Conservation (phyloP, 352 stramenopile species). For the Thalassiosira livingstoniorum region DNA sequence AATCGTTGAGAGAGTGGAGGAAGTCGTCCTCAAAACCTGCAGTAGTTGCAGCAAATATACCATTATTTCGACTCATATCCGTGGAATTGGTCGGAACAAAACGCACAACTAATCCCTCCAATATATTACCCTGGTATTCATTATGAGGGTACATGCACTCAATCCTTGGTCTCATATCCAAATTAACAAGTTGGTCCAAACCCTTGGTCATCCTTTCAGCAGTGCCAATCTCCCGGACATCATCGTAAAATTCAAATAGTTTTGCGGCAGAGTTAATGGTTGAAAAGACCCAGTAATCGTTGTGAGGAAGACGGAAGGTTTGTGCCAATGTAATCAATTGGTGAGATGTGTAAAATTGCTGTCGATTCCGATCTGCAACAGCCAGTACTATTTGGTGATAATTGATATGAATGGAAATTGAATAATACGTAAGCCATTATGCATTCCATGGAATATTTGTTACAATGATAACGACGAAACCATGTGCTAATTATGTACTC, state of each 20-base stretch:
- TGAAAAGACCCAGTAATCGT: slow-evolving; percentile 82
- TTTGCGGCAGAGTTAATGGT: slow-evolving; percentile 30
- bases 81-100: slow-evolving; percentile 58
- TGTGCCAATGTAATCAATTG: slow-evolving; percentile 77
- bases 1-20: slow-evolving; percentile 13
- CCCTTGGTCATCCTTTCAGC: slow-evolving; percentile 56
- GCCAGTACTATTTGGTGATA: slow-evolving; percentile 82
- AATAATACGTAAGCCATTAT: no score
- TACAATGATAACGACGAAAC: background rate
- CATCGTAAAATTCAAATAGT: slow-evolving; percentile 77
- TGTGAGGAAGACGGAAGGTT: slow-evolving; percentile 79
- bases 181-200: slow-evolving; percentile 55
- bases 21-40: background rate
- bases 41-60: background rate
- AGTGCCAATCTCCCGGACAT: slow-evolving; percentile 68
- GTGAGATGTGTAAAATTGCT: slow-evolving; percentile 71
- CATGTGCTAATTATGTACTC: background rate
- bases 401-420: no score
- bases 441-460: no score
- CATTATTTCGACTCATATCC: background rate
- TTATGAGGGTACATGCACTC: slow-evolving; percentile 74
- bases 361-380: slow-evolving; percentile 65
- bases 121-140: slow-evolving; percentile 78
- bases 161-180: slow-evolving; percentile 43
- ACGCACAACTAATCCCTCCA: slow-evolving; percentile 83